Evolutionary conservation across 2,329 filamentous ascomycete species (phyloP), one percentile per base, ranked within the genome.

Genomic region (Cadophora malorum): DNA sequence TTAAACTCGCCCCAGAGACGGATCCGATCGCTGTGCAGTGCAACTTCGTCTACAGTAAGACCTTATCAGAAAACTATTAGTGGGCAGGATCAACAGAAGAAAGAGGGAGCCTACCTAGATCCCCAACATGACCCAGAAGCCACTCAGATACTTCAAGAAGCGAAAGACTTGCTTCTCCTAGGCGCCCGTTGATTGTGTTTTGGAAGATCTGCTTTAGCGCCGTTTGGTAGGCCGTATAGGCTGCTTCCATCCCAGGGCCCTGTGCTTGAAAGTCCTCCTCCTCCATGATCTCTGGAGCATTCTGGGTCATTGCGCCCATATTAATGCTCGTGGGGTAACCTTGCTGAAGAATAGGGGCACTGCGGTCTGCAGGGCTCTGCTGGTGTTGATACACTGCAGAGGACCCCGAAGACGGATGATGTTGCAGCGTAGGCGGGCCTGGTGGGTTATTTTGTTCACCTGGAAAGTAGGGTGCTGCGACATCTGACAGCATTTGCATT

Each of bases 1-100:
- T 99, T 98, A 82, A 98, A 97, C 73, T 97, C 91, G 75, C 91
- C 90, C 96, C 96, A 99, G 7, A 98, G 82, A 76, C 90, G 90
- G 72, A 97, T 86, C 65, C 94, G 90, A 74, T 96, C 90, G 66
- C 85, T 81, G 76, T 96, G 89, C 66, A 93, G 85, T 64, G 85
- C 84, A 76, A 91, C 88, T 78, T 97, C 91, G 81, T 98, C 94
- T 76, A 90, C 88, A 72, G 91, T 90, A 75, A 98, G 88, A 67
- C 93, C 94, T 97, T 81, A 79, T 79, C 78, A 80, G 71, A 72
- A 74, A 62, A 71, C 67, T 53, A 76, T 76, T 75, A 77, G 74
- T 77, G 59, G 63, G 60, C 65, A 69, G 66, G 70, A 65, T 73
- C 67, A 73, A 76, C 70, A 74, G 72, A 75, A 70, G 67, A 70